Base-by-base conservation (phyloP, 1,139 yeast species). In the Candida sp. region DNA sequence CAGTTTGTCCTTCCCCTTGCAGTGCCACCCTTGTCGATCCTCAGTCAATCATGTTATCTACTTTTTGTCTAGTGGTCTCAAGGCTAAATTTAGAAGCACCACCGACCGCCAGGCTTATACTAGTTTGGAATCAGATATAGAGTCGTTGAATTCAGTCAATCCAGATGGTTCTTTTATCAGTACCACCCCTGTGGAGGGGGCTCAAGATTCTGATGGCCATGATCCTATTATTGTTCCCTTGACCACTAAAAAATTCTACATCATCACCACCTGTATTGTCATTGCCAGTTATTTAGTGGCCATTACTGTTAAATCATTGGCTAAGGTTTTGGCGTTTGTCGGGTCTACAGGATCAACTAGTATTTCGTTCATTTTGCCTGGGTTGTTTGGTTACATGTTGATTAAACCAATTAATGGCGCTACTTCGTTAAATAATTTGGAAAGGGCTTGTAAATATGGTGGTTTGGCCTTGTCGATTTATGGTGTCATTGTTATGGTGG, bases 291-390 rank as follows among this genome's bases (percentile, higher is more conserved):
- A 86, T 57, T 49, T 81, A 19, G 77, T 88, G n/a, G 96, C 98
- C 0, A 73, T 86, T 33, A 66, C 84, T 1, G 95, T 91, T 5
- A 73, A 77, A 1, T 88, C 96, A 0, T 75, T 91, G 52, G 97
- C 90, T 41, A 83, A 81, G 45, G 95, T 93, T 33, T 73, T 91
- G 49, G 96, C 97, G 4, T 82, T 91, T 64, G 97, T 91, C 5
- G 98, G 98, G 2, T 85, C 96, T 3, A 91, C 97, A 0, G 98
- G 98, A 0, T 88, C 96, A 2, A 90, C 97, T 0, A 84, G 96
- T 11, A 91, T 91, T 46, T 87, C 97, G 12, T 91, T 91, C 61
- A 90, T 91, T 42, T 74, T 91, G 44, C 98, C 98, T 0, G 98
- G 98, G 0, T 70, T 90, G 32, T 91, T 91, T 63, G 96, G 95